Conservation (phyloP, 495 filamentous ascomycete species). For the Penicillium arizonense region DNA sequence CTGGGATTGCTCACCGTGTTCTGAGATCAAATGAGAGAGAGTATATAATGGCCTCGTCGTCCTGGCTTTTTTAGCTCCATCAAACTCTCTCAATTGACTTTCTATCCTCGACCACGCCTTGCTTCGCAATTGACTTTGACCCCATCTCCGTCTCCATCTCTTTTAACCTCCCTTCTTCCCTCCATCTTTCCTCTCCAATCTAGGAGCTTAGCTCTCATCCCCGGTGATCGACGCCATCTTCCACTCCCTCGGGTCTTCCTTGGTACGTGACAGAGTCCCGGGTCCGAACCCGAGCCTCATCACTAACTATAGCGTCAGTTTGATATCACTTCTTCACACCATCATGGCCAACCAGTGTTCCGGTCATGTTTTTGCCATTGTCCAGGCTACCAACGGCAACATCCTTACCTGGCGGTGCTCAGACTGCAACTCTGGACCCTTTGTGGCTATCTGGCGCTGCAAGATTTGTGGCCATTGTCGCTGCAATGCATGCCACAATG, state of each 20-base stretch:
- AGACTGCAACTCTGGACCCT: slow-evolving; percentile 51
- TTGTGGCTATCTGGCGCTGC: slow-evolving; percentile 49
- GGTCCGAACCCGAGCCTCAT: background rate
- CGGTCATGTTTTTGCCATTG: slow-evolving; percentile 44
- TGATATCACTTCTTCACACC: background rate
- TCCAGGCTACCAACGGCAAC: slow-evolving; percentile 48
- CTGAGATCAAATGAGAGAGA: slow-evolving; percentile 1
- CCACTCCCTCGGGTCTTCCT: slow-evolving; percentile 23
- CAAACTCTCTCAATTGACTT: slow-evolving; percentile 2
- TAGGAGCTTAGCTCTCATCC: slow-evolving; percentile 6
- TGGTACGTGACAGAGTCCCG: slow-evolving; percentile 19
- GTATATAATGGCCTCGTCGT: slow-evolving; percentile 20
- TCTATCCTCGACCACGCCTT: background rate
- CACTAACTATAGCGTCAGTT: background rate
- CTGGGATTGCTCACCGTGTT: slow-evolving; percentile 6
- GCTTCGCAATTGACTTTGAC: background rate
- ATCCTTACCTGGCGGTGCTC: slow-evolving; percentile 50
- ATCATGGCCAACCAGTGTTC: slow-evolving; percentile 48
- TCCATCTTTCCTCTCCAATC: background rate
- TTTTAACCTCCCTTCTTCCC: background rate
- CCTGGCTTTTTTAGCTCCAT: slow-evolving; percentile 4
- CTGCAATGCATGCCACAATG: slow-evolving; percentile 45
- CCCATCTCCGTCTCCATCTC: background rate
- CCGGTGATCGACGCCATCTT: slow-evolving; percentile 25
- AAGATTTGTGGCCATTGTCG: slow-evolving; percentile 48